A percentile compares a stretch with the other conserved stretches of the same genome.
phyloP scores from a whole-genome alignment of 768 basidiomycete genomes.

The Pisolithus tinctorius region DNA sequence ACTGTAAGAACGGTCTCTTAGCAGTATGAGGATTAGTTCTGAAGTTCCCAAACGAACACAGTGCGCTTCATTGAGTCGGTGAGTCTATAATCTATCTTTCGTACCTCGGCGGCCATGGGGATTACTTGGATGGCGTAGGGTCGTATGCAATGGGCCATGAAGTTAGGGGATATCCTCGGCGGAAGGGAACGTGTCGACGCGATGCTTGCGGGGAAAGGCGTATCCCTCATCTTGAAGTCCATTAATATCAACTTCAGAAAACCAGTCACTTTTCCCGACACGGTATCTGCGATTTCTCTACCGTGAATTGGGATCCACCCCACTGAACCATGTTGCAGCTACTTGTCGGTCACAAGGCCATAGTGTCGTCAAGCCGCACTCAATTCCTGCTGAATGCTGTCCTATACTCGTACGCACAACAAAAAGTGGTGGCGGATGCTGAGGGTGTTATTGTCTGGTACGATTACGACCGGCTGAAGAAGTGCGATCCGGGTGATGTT shows the following conservation, averaged over 20 bases:
- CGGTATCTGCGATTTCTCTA: slow-evolving; percentile 35
- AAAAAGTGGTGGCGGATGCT: slow-evolving; percentile 56
- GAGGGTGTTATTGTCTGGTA: slow-evolving; percentile 71
- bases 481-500: slow-evolving; percentile 54
- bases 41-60: slow-evolving; percentile 17
- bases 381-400: slow-evolving; percentile 46
- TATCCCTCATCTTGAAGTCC: slow-evolving; percentile 72
- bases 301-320: slow-evolving; percentile 1
- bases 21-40: not conserved
- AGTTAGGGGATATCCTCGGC: slow-evolving; percentile 52
- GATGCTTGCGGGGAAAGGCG: slow-evolving; percentile 56
- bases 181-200: slow-evolving; percentile 48
- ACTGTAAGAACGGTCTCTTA: slow-evolving; percentile 36
- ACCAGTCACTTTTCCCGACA: slow-evolving; percentile 73
- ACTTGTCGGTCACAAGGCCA: slow-evolving; percentile 56
- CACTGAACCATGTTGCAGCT: slow-evolving; percentile 32
- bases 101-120: no score
- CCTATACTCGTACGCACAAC: slow-evolving; percentile 61
- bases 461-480: slow-evolving; percentile 61
- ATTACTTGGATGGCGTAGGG: slow-evolving; percentile 33
- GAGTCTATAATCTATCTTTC: slow-evolving; percentile 12
- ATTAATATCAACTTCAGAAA: slow-evolving; percentile 59
- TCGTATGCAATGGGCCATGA: slow-evolving; percentile 61
- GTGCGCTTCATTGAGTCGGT: slow-evolving; percentile 70
- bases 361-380: slow-evolving; percentile 30